These are phyloP conservation scores for Graphiopsis chlorocephala DNA, from an alignment of 2,329 filamentous ascomycete species.

Conservation along the genomic window DNA sequence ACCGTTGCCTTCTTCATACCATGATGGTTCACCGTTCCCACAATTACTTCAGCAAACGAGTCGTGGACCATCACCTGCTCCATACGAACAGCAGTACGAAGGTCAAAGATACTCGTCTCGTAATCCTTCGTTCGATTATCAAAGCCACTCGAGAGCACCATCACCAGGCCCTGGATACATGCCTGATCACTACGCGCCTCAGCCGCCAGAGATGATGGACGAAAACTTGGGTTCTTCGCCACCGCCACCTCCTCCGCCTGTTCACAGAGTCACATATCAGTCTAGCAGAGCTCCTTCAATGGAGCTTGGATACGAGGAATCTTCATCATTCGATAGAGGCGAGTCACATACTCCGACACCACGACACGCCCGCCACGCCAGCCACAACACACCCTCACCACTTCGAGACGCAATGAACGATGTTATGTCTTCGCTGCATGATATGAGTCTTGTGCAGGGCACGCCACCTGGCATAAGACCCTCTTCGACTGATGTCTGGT, in stretches of 20 bases:
- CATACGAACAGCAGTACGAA: background rate
- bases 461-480: slow-evolving; percentile 36
- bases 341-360: slow-evolving; percentile 62
- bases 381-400: slow-evolving; percentile 73
- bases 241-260: slow-evolving; percentile 81
- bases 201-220: slow-evolving; percentile 17
- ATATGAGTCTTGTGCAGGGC: slow-evolving; percentile 66
- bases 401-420: slow-evolving; percentile 95
- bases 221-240: slow-evolving; percentile 61
- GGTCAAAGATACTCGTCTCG: background rate
- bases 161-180: slow-evolving; percentile 30
- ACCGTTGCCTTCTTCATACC: slow-evolving; percentile 39
- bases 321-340: slow-evolving; percentile 47
- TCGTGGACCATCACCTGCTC: slow-evolving; percentile 28
- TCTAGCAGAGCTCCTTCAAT: slow-evolving; percentile 51
- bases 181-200: slow-evolving; percentile 22
- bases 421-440: slow-evolving; percentile 91
- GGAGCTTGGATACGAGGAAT: slow-evolving; percentile 25
- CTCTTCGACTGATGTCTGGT: slow-evolving; percentile 73
- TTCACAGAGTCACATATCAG: slow-evolving; percentile 62
- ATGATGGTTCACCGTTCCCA: slow-evolving; percentile 34
- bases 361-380: slow-evolving; percentile 60
- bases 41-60: slow-evolving; percentile 26
- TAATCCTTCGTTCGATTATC: slow-evolving; percentile 36
- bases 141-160: slow-evolving; percentile 13